Evolutionary conservation across 495 filamentous ascomycete species (phyloP), one percentile per base, ranked within the genome.

Genomic region (Amniculicola lignicola): DNA sequence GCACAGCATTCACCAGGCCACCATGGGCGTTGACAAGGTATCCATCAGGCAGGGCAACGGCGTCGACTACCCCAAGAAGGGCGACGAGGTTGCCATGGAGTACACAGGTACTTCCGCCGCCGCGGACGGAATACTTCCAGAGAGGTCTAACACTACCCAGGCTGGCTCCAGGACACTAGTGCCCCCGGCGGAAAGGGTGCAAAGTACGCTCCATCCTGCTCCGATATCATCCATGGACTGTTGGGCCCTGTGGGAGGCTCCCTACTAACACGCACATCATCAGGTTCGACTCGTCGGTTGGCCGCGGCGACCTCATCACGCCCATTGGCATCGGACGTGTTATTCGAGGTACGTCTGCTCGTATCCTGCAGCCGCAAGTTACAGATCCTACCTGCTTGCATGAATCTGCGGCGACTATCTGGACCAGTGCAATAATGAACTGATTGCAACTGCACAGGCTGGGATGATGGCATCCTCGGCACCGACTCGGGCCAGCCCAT

Each of bases 391-490:
- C 37, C 6, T 19, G 9, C 37, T 40, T 19, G 37, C 16, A 6
- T 40, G 10, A 6, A 40, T 29, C 40, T 52, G 29, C 28, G 15
- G 15, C 47, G 27, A 4, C 18, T 37, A 40, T 48, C n/a, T 49
- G 27, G 19, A 40, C 53, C 27, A 16, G 40, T 52, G 39, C 40
- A 23, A 53, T 19, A 36, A 37, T 49, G 31, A 25, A 55, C 51
- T 63, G 49, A 61, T 35, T 46, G 31, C 36, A 44, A 48, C 43
- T 53, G 52, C 51, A 60, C 52, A 66, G 63, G 63, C 51, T 66
- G 59, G 61, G 63, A 66, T 57, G 60, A 63, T 25, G 63, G 63
- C 28, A 66, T 66, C 46, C 46, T 66, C 14, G 56, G 59, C 50
- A 50, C 42, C 37, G 22, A 3, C 15, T 24, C 24, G n/a, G 52